A percentile compares a stretch with the other conserved stretches of the same genome.
phyloP scores from a whole-genome alignment of 1,284 basidiomycete species.

The Rhodotorula sp. region DNA sequence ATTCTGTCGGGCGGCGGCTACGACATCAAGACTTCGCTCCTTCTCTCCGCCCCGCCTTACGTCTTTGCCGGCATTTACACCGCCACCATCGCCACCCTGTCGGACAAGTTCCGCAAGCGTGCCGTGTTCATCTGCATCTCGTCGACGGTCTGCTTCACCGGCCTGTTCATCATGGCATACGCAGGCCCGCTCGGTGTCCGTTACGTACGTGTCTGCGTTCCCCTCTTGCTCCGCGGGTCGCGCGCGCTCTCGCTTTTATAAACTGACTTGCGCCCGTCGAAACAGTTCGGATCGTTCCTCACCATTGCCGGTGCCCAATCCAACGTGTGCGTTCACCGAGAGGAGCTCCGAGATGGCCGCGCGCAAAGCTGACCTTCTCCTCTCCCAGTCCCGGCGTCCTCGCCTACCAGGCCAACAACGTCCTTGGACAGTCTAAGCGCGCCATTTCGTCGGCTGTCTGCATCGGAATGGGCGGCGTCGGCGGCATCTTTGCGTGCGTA shows the following conservation, averaged over 20 bases:
- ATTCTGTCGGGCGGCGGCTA: conserved; percentile 54
- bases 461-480: conserved; percentile 67
- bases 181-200: conserved; percentile 45
- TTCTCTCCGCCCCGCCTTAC: conserved; percentile 54
- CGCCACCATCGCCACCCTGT: conserved; percentile 48
- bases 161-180: conserved; percentile 49
- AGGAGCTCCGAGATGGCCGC: too few species aligned
- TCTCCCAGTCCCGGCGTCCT: conserved; percentile 45
- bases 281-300: conserved; percentile 51
- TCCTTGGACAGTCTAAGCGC: conserved; percentile 52
- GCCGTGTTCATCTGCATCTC: conserved; percentile 50
- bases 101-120: conserved; percentile 51
- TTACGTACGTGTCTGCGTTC: conserved; percentile 37
- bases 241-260: too few species aligned
- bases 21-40: conserved; percentile 46
- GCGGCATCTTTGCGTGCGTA: conserved; percentile 53
- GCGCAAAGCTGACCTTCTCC: not conserved
- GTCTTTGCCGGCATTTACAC: conserved; percentile 48
- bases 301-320: conserved; percentile 49
- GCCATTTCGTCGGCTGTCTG: conserved; percentile 58
- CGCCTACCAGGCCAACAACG: conserved; percentile 52
- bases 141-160: conserved; percentile 49
- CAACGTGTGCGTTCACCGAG: conserved; percentile 15
- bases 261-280: not conserved
- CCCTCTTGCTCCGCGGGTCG: too few species aligned